phyloP scores from a whole-genome alignment of 306 rosid species.

The Arachis hypogaea region DNA sequence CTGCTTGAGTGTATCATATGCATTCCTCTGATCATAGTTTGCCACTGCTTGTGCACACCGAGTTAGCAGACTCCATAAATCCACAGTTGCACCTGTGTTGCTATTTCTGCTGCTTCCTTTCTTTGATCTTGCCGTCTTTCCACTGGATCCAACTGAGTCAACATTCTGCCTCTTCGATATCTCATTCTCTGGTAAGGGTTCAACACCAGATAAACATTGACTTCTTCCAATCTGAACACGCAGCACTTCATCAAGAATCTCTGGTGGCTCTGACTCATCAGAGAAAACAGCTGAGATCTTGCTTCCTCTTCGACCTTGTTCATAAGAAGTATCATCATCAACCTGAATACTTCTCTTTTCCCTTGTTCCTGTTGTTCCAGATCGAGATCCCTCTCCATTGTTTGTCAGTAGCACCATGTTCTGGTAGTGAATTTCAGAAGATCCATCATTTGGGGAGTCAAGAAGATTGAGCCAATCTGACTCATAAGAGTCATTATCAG shows the following conservation, averaged over 20 bases:
- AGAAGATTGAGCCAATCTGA: conserved; percentile 4
- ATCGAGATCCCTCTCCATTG: conserved; percentile 4
- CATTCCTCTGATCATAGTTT: conserved; percentile 60
- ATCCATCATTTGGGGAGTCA: conserved; percentile 10
- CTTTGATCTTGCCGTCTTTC: conserved; percentile 44
- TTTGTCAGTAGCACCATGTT: background rate
- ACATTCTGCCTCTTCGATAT: conserved; percentile 11
- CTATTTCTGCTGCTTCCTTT: conserved; percentile 34
- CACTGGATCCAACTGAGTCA: conserved; percentile 33
- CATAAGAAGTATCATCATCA: conserved; percentile 13
- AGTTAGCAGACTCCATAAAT: conserved; percentile 67
- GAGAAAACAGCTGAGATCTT: conserved; percentile 49
- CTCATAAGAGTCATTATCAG: conserved; percentile 42
- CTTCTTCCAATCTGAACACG: conserved; percentile 27
- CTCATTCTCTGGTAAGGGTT: conserved; percentile 34
- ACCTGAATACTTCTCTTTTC: conserved; percentile 45
- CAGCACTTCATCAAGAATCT: conserved; percentile 51
- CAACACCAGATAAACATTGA: background rate
- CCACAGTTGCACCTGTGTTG: conserved; percentile 40
- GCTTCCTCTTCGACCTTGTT: conserved; percentile 50
- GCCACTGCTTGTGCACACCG: conserved; percentile 82
- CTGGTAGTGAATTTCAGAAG: conserved; percentile 30
- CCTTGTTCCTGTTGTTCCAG: conserved; percentile 8
- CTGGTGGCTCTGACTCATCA: conserved; percentile 43
- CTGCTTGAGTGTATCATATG: conserved; percentile 59